These are phyloP conservation scores for Aspergillus pseudotamarii DNA, from an alignment of 2,329 filamentous ascomycete species.

Conservation along the genomic window DNA sequence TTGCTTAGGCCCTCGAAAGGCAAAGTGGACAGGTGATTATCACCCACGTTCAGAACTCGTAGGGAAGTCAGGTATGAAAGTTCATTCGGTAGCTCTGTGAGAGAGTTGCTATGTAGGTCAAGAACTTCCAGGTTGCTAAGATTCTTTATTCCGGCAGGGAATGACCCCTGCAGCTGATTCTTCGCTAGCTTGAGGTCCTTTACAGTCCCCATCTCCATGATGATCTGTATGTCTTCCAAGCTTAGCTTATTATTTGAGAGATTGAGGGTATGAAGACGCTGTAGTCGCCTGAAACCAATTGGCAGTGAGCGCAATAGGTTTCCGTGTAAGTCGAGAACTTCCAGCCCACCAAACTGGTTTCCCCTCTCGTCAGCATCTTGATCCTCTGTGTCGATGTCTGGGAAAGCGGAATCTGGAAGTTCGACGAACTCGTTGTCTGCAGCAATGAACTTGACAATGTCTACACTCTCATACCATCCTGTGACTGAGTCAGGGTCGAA, in stretches of 20 bases:
- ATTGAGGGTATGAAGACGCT: conserved; percentile 78
- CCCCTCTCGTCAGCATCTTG: conserved; percentile 68
- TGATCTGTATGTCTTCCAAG: conserved; percentile 70
- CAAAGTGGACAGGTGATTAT: conserved; percentile 73
- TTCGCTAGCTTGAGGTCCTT: conserved; percentile 80
- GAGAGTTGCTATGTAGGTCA: conserved; percentile 78
- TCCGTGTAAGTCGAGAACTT: conserved; percentile 82
- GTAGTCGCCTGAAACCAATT: conserved; percentile 71
- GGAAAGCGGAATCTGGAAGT: conserved; percentile 75
- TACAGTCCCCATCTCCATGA: conserved; percentile 72
- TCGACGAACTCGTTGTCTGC: conserved; percentile 85
- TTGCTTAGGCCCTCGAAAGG: conserved; percentile 70
- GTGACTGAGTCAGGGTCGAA: conserved; percentile 66
- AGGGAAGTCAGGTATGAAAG: conserved; percentile 70
- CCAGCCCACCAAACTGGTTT: conserved; percentile 79
- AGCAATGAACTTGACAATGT: conserved; percentile 79
- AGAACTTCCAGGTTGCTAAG: conserved; percentile 75
- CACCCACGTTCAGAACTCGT: conserved; percentile 74
- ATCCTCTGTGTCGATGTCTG: conserved; percentile 64
- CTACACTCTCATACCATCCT: conserved; percentile 89
- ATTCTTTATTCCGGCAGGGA: conserved; percentile 65
- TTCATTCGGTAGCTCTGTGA: conserved; percentile 69
- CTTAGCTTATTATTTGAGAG: conserved; percentile 80
- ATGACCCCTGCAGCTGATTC: conserved; percentile 70
- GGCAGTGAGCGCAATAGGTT: conserved; percentile 76